Conservation (phyloP, 768 basidiomycete species). For the Cystobasidiopsis lactophilus region DNA sequence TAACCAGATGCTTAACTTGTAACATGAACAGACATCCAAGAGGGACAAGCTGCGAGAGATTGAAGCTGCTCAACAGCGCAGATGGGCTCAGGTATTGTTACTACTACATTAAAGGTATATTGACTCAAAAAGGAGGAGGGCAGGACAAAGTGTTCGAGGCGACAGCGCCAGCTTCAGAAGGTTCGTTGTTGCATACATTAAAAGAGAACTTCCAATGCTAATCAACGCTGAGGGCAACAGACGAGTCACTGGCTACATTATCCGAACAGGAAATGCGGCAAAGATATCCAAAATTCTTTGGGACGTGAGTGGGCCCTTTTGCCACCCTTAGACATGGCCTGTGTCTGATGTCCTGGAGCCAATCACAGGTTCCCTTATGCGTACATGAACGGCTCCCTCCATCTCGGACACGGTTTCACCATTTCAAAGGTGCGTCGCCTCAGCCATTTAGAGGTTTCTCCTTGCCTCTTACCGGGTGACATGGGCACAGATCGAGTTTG, state of each 20-base stretch:
- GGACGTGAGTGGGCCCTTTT: constrained; percentile 67
- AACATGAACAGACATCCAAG: not conserved
- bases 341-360: not conserved
- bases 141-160: constrained; percentile 49
- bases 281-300: constrained; percentile 88
- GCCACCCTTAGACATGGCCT: not conserved
- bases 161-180: constrained; percentile 48
- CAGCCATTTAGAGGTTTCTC: no score
- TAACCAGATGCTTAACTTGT: no score
- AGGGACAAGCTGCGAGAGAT: not conserved
- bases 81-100: no score
- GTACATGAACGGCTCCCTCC: constrained; percentile 96
- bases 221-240: constrained; percentile 12
- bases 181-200: constrained; percentile 18
- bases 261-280: constrained; percentile 43
- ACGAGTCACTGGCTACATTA: constrained; percentile 33
- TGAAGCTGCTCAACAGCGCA: no score
- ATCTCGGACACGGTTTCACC: constrained; percentile 92
- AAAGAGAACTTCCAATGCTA: not conserved
- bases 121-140: no score
- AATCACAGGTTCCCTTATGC: constrained; percentile 12
- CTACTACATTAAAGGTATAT: no score
- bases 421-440: constrained; percentile 51
- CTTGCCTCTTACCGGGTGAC: no score
- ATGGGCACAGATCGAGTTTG: constrained; percentile 61